A percentile compares a stretch with the other conserved stretches of the same genome.
These are phyloP conservation scores for Candida vaughaniae DNA, from an alignment of 805 yeast genomes.

Conservation along the genomic window DNA sequence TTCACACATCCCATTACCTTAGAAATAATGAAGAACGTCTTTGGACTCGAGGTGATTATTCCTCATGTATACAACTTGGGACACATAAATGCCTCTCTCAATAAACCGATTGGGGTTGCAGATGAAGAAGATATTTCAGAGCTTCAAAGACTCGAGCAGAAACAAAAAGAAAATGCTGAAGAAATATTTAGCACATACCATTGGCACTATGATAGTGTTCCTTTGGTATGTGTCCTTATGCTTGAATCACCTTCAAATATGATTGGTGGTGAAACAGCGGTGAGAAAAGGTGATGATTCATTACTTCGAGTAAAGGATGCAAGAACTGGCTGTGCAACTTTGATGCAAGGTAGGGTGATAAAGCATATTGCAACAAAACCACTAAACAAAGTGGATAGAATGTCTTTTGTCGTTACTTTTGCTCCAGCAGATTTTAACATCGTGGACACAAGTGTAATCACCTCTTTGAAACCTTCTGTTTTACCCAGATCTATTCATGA, in stretches of 20 bases:
- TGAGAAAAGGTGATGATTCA: slow-evolving; percentile 13
- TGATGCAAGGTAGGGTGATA: slow-evolving; percentile 21
- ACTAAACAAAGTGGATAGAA: slow-evolving; percentile 34
- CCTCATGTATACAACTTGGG: slow-evolving; percentile 25
- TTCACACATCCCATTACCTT: slow-evolving; percentile 27
- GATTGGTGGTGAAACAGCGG: slow-evolving; percentile 15
- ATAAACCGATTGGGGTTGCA: slow-evolving; percentile 11
- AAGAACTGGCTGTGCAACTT: slow-evolving; percentile 19
- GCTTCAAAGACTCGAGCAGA: too few species aligned
- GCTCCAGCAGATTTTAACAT: slow-evolving; percentile 37
- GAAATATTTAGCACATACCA: slow-evolving; percentile 8
- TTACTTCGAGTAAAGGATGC: slow-evolving; percentile 16
- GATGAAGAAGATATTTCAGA: too few species aligned
- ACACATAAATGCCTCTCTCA: slow-evolving; percentile 22
- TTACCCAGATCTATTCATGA: slow-evolving; percentile 27
- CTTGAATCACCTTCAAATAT: slow-evolving; percentile 10
- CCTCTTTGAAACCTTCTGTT: slow-evolving; percentile 41
- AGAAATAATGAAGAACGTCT: slow-evolving; percentile 21
- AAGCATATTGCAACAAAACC: slow-evolving; percentile 22
- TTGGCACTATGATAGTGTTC: slow-evolving; percentile 16
- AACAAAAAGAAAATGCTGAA: too few species aligned
- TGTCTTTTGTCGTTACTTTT: slow-evolving; percentile 41
- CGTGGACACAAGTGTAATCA: slow-evolving; percentile 38
- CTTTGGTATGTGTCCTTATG: slow-evolving; percentile 14
- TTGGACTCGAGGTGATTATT: slow-evolving; percentile 24